These are phyloP conservation scores for Trichoderma lentiforme DNA, from an alignment of 2,329 filamentous ascomycete genomes.

Conservation along the genomic window DNA sequence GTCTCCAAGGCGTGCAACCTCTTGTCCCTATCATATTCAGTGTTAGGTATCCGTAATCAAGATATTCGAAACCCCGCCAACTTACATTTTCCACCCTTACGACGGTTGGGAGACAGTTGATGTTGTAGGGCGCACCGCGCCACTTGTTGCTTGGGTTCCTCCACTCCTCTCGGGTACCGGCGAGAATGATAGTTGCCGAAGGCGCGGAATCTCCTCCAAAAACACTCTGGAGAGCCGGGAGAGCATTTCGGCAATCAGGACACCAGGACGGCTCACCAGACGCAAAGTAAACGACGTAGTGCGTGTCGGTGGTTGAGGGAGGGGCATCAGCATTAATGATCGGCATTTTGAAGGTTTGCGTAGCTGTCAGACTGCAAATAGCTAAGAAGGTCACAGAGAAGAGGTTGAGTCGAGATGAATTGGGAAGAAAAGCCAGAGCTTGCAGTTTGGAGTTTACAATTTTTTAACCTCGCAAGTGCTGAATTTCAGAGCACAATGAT, in stretches of 20 bases:
- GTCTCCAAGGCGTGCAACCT: conserved; percentile 27
- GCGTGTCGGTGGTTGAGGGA: conserved; percentile 25
- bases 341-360: conserved; percentile 25
- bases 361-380: not conserved
- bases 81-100: conserved; percentile 28
- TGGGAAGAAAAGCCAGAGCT: not conserved
- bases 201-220: conserved; percentile 26
- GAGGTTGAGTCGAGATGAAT: not conserved
- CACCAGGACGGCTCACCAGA: conserved; percentile 32
- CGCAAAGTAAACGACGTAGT: conserved; percentile 32
- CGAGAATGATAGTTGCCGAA: conserved; percentile 27
- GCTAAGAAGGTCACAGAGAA: not conserved
- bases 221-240: conserved; percentile 26
- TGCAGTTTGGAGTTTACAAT: not conserved
- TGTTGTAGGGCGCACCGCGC: conserved; percentile 25
- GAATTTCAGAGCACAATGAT: not conserved
- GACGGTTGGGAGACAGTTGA: conserved; percentile 29
- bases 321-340: conserved; percentile 27
- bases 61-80: not conserved
- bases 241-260: conserved; percentile 27
- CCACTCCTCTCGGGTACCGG: conserved; percentile 27
- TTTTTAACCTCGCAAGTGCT: not conserved
- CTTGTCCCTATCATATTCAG: conserved; percentile 22
- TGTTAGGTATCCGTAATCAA: not conserved
- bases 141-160: conserved; percentile 28